These are phyloP conservation scores for Podaxis mareebaensis DNA, from an alignment of 768 basidiomycete species.

Conservation along the genomic window DNA sequence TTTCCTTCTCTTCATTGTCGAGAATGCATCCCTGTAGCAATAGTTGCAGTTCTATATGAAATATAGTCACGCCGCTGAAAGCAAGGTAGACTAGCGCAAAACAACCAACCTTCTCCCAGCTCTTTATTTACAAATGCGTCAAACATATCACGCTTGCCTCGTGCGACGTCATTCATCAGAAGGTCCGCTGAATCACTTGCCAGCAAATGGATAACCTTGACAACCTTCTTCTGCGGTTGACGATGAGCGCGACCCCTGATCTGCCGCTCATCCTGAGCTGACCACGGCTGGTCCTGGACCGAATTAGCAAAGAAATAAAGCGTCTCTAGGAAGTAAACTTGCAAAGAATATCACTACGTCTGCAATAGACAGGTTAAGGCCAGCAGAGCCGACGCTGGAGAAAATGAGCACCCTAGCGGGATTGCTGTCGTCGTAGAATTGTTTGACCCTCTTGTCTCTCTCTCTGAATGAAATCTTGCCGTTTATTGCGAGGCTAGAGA, in stretches of 20 bases:
- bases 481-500: background rate
- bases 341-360: slow-evolving; percentile 25
- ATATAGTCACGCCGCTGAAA: background rate
- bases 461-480: background rate
- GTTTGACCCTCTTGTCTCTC: background rate
- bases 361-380: slow-evolving; percentile 25
- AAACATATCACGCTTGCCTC: slow-evolving; percentile 26
- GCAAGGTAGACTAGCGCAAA: background rate
- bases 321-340: slow-evolving; percentile 5
- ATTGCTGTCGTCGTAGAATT: background rate
- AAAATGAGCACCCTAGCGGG: slow-evolving; percentile 20
- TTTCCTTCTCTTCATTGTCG: too few relatives aligned
- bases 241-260: slow-evolving; percentile 25
- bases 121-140: slow-evolving; percentile 22
- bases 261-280: background rate
- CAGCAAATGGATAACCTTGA: slow-evolving; percentile 25
- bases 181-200: slow-evolving; percentile 27
- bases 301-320: slow-evolving; percentile 23
- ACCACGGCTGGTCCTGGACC: slow-evolving; percentile 19
- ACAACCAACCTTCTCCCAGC: background rate
- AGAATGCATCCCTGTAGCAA: background rate
- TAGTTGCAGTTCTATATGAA: background rate
- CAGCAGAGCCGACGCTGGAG: slow-evolving; percentile 24
- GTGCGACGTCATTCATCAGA: slow-evolving; percentile 22
- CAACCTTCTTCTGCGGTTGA: slow-evolving; percentile 25